Evolutionary conservation across 1,284 basidiomycete genomes (phyloP), one percentile per base, ranked within the genome.

Genomic region (Cutaneotrichosporon daszewskae): DNA sequence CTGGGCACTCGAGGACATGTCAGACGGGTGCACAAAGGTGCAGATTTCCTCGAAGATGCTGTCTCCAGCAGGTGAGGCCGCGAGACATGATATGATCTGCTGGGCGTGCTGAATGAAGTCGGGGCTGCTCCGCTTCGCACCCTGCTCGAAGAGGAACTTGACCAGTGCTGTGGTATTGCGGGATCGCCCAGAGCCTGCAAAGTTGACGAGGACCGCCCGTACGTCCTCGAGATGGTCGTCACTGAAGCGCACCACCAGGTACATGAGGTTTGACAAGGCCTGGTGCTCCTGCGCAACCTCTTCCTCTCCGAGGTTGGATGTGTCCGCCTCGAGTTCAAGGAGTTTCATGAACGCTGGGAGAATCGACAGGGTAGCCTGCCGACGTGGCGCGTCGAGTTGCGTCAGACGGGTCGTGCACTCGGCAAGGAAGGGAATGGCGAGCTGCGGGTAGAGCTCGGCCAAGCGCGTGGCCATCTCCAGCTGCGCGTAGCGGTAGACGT

Each of bases 121-220:
- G 4, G 79, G 77, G 54, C 80, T 88, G 23, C 85, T 83, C 32
- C 90, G 82, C 68, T 85, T 86, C 43, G 85, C 82, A 0, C 87
- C 85, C 58, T 95, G 87, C 54, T 91, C 87, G 33, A 95, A 76
- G 4, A 95, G 72, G 68, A 91, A 95, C 34, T 84, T 80, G 42
- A 87, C 76, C 17, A 90, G 77, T 1, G 86, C 85, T 49, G 83
- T 83, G 1, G 85, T 85, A 56, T 91, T 91, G 17, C 54, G 46
- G 13, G 59, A 50, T 2, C 58, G 49, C 4, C 45, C 55, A 2
- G 58, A 49, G 8, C 57, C 57, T 6, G 62, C 64, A 57, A 83
- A 77, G 13, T 83, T 79, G 4, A 79, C 72, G 83, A 91, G 91
- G 16, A 94, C 77, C 2, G 81, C 78, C n/a, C 84, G 77, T 26